phyloP scores from a whole-genome alignment of 2,329 filamentous ascomycete species.

The Anthostomella pinea region DNA sequence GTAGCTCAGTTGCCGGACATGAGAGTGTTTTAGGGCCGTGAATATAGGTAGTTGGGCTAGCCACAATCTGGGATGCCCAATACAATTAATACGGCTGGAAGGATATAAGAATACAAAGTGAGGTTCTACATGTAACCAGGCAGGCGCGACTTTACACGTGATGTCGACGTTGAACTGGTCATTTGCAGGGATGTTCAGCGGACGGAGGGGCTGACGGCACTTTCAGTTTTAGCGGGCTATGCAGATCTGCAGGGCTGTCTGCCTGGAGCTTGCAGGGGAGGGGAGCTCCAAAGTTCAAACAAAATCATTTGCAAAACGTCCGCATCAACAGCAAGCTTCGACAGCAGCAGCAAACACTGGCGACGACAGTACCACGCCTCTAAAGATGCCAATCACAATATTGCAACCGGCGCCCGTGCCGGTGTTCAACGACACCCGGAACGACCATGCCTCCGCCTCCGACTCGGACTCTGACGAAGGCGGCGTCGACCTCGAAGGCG shows the following conservation, averaged over 20 bases:
- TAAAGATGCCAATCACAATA: constrained; percentile 35
- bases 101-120: no score
- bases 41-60: no score
- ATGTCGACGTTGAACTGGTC: no score
- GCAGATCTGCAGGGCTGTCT: neutral
- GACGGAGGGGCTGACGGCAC: neutral
- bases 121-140: no score
- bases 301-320: neutral
- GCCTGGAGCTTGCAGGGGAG: no score
- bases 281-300: constrained; percentile 1
- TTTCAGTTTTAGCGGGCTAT: neutral
- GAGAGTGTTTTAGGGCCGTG: no score
- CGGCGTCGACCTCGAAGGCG: constrained; percentile 44
- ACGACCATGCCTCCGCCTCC: constrained; percentile 5
- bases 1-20: no score
- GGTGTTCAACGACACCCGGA: constrained; percentile 11
- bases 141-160: no score
- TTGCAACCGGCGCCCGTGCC: constrained; percentile 26
- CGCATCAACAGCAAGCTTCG: constrained; percentile 8
- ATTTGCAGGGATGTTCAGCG: neutral
- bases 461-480: constrained; percentile 39
- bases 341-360: neutral
- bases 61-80: no score
- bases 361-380: constrained; percentile 3
- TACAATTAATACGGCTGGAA: no score